phyloP scores from a whole-genome alignment of 2,329 filamentous ascomycete species.

The Diaporthe citri region DNA sequence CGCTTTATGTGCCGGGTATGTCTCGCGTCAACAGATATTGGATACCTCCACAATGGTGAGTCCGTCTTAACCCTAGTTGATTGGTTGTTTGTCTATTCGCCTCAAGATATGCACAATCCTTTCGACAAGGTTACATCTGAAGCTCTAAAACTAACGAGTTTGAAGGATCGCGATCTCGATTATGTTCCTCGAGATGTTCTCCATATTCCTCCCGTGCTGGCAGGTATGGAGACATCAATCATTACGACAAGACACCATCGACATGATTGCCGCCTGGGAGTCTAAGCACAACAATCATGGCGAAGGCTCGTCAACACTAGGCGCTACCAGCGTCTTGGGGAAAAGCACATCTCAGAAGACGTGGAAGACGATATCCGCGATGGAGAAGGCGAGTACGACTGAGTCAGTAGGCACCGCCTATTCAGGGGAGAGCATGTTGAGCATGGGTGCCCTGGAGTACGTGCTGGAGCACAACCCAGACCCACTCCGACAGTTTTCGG shows the following conservation, averaged over 20 bases:
- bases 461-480: constrained; percentile 70
- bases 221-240: constrained; percentile 63
- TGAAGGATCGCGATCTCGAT: constrained; percentile 71
- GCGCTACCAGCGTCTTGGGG: constrained; percentile 46
- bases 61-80: not conserved
- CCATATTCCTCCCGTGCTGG: constrained; percentile 73
- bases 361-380: constrained; percentile 47
- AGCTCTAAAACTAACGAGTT: not conserved
- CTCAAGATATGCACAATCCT: not conserved
- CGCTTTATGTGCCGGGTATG: constrained; percentile 66
- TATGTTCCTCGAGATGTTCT: constrained; percentile 72
- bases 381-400: constrained; percentile 46
- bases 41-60: constrained; percentile 73
- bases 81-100: not conserved
- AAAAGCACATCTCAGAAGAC: constrained; percentile 50
- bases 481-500: constrained; percentile 74
- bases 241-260: constrained; percentile 61
- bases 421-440: constrained; percentile 61
- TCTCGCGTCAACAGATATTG: constrained; percentile 65
- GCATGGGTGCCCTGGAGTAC: constrained; percentile 73
- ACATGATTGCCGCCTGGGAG: constrained; percentile 63
- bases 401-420: constrained; percentile 41
- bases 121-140: no score
- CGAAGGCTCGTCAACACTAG: constrained; percentile 17
- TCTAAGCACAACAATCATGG: constrained; percentile 51